Conservation (phyloP, 1,284 basidiomycete genomes). For the Leccinum glutinopallens region DNA sequence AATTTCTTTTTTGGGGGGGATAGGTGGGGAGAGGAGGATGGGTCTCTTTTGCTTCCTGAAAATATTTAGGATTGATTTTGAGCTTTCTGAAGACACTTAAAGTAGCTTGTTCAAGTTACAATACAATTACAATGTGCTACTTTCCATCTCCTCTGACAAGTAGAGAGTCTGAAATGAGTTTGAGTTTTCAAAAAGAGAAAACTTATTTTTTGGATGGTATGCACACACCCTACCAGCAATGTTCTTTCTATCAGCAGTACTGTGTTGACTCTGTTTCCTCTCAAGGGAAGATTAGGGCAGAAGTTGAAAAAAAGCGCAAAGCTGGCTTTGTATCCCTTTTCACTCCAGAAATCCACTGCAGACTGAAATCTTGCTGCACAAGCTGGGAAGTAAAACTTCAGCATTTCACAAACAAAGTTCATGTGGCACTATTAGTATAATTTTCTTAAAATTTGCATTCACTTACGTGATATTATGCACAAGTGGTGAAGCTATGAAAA, state of each 20-base stretch:
- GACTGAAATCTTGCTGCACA: neutral
- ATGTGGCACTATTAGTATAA: no score
- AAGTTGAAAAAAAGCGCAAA: neutral
- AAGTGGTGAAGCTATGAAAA: no score
- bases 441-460: no score
- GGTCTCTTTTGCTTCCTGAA: no score
- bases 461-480: no score
- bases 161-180: neutral
- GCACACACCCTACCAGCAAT: neutral
- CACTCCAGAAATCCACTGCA: neutral
- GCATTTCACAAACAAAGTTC: neutral
- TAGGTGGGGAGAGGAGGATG: no score
- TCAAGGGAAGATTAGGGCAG: neutral
- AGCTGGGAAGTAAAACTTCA: neutral
- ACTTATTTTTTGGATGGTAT: neutral
- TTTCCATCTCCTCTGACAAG: neutral
- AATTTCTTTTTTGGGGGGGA: no score
- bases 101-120: no score
- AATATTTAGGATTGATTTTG: conserved; percentile 37
- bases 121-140: no score
- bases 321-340: neutral
- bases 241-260: neutral
- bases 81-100: no score
- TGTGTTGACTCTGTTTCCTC: neutral
- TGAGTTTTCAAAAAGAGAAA: neutral